These are phyloP conservation scores for Suillus placidus DNA, from an alignment of 768 basidiomycete species.

Conservation along the genomic window DNA sequence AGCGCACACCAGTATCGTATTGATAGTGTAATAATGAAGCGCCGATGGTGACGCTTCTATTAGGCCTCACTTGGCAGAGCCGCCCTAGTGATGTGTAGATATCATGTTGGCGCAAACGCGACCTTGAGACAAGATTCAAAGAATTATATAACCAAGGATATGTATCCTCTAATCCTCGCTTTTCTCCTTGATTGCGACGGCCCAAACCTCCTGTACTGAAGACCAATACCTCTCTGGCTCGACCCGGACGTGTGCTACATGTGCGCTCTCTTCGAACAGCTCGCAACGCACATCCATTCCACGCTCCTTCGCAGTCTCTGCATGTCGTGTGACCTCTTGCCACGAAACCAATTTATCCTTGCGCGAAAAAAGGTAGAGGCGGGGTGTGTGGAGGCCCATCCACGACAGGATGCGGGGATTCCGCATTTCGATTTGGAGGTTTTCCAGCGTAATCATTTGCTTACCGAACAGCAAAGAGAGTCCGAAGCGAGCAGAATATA, in stretches of 20 bases:
- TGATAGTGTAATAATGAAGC: background rate
- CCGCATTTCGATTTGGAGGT: conserved; percentile 17
- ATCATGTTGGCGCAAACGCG: background rate
- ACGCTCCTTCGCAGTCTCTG: conserved; percentile 20
- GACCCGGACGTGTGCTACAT: conserved; percentile 36
- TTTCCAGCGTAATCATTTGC: conserved; percentile 13
- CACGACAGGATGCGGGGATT: conserved; percentile 34
- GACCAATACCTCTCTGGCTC: conserved; percentile 32
- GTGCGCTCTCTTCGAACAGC: conserved; percentile 35
- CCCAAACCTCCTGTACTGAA: conserved; percentile 26
- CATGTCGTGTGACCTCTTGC: conserved; percentile 29
- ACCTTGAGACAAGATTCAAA: background rate
- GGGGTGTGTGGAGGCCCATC: conserved; percentile 32
- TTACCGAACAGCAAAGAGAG: conserved; percentile 20
- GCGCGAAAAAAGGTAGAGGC: conserved; percentile 40
- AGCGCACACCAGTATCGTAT: background rate
- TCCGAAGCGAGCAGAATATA: conserved; percentile 15
- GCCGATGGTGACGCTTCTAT: background rate
- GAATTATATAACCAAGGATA: background rate
- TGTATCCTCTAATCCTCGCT: background rate
- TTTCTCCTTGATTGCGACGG: conserved; percentile 11
- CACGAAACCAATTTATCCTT: conserved; percentile 35
- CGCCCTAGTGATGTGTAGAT: background rate
- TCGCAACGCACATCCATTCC: conserved; percentile 33
- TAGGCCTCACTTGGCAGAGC: background rate